Evolutionary conservation across 352 stramenopile genomes (phyloP).

Genomic region (Pythium aphanidermatum): DNA sequence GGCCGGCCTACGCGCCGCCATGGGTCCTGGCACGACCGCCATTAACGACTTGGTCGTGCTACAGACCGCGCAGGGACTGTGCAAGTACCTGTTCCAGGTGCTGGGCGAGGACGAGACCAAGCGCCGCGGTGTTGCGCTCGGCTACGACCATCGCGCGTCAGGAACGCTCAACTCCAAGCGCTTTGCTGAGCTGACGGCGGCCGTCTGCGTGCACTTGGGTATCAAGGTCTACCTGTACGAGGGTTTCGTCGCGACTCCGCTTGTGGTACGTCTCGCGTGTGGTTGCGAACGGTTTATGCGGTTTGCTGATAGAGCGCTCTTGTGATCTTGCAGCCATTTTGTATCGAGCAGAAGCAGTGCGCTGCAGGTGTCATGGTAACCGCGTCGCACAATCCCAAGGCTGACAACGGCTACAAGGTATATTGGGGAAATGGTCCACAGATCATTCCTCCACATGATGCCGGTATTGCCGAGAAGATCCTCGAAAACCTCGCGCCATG

Average conservation of each 20-base stretch:
- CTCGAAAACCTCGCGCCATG: slow-evolving; percentile 87
- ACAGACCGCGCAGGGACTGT: slow-evolving; percentile 90
- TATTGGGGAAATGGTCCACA: slow-evolving; percentile 95
- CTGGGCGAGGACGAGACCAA: slow-evolving; percentile 66
- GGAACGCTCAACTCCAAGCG: slow-evolving; percentile 79
- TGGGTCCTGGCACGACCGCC: slow-evolving; percentile 80
- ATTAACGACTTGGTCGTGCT: slow-evolving; percentile 94
- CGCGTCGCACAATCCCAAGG: slow-evolving; percentile 98
- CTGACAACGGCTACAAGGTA: slow-evolving; percentile 98
- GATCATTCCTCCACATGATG: slow-evolving; percentile 96
- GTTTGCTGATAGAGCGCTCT: too few relatives aligned
- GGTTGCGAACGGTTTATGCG: background rate
- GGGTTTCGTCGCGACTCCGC: slow-evolving; percentile 92
- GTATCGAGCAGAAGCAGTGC: slow-evolving; percentile 72
- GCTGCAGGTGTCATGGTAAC: slow-evolving; percentile 92
- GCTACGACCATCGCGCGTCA: slow-evolving; percentile 86
- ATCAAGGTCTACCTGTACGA: slow-evolving; percentile 91
- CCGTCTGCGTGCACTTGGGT: slow-evolving; percentile 70
- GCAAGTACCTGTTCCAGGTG: slow-evolving; percentile 71
- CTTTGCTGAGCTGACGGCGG: slow-evolving; percentile 84
- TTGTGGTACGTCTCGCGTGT: slow-evolving; percentile 63
- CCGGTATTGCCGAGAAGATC: slow-evolving; percentile 89
- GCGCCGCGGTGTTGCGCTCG: slow-evolving; percentile 79
- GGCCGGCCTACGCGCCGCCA: slow-evolving; percentile 83
- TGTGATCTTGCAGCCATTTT: slow-evolving; percentile 68